phyloP scores from a whole-genome alignment of 768 basidiomycete genomes.

The Galerina marginata region DNA sequence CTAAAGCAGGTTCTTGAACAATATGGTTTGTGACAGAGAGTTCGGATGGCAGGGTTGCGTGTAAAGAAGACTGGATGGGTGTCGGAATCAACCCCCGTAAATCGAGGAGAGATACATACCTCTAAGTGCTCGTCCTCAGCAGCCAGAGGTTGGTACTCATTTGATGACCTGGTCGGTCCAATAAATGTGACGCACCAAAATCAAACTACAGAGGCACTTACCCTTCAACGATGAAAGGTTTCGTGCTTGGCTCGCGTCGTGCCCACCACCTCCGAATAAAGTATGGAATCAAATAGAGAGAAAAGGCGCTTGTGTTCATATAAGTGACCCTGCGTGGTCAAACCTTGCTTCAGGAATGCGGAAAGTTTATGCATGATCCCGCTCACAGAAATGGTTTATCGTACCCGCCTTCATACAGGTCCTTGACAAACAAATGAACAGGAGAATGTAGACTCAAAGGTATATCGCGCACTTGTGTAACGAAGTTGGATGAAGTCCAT shows the following conservation, averaged over 20 bases:
- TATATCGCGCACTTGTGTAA: slow-evolving; percentile 70
- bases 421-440: slow-evolving; percentile 33
- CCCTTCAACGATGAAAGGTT: slow-evolving; percentile 7
- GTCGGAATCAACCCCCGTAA: neutral
- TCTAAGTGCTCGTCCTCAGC: slow-evolving; percentile 18
- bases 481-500: slow-evolving; percentile 89
- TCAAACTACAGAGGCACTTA: neutral
- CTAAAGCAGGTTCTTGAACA: slow-evolving; percentile 5
- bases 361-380: neutral
- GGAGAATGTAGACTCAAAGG: neutral
- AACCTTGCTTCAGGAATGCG: slow-evolving; percentile 51
- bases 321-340: slow-evolving; percentile 55
- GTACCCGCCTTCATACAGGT: slow-evolving; percentile 65
- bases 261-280: slow-evolving; percentile 29
- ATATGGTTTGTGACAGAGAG: neutral
- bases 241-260: slow-evolving; percentile 4
- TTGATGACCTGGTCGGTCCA: slow-evolving; percentile 12
- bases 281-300: slow-evolving; percentile 39
- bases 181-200: neutral
- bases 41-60: neutral
- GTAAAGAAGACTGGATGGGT: neutral
- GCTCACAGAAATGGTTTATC: slow-evolving; percentile 85
- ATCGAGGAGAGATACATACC: neutral
- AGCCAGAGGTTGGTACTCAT: slow-evolving; percentile 32
- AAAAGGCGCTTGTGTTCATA: slow-evolving; percentile 89